These are phyloP conservation scores for Crithidia thermophila DNA, from an alignment of 208 protist genomes.

Conservation along the genomic window DNA sequence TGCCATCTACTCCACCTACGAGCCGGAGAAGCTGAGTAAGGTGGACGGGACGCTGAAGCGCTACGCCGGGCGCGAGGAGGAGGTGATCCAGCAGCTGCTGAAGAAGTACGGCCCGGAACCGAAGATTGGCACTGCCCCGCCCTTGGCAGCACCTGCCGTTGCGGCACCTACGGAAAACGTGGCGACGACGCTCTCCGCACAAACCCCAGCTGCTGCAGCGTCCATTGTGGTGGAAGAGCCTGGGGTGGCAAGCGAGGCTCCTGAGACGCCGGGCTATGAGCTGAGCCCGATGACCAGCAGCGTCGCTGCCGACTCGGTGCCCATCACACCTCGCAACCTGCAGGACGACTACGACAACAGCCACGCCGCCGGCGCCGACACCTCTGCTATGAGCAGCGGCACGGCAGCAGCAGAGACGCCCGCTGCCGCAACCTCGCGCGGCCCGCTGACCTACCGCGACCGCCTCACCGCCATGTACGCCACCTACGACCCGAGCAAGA, in stretches of 20 bases:
- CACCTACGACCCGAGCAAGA: conserved; percentile 60
- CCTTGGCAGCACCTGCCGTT: background rate
- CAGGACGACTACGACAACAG: conserved; percentile 9
- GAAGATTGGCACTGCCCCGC: background rate
- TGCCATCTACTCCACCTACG: conserved; percentile 73
- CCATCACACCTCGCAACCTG: conserved; percentile 12
- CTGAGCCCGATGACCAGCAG: conserved; percentile 1
- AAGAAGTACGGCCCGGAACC: conserved; percentile 82
- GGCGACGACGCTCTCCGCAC: background rate
- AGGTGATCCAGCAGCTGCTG: conserved; percentile 67
- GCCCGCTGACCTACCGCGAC: conserved; percentile 40
- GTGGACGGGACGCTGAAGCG: conserved; percentile 66
- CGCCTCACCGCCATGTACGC: conserved; percentile 62
- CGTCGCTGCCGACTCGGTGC: conserved; percentile 8
- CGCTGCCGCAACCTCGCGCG: background rate
- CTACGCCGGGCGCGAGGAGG: conserved; percentile 69
- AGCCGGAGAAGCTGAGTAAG: conserved; percentile 62
- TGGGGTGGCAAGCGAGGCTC: conserved; percentile 6
- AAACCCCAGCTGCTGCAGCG: background rate
- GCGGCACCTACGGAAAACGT: background rate
- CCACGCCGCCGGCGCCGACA: background rate
- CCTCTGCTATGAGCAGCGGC: background rate
- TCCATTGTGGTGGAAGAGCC: background rate
- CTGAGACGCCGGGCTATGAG: background rate
- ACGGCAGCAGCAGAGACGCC: no score